Evolutionary conservation across 2,329 filamentous ascomycete species (phyloP).

Genomic region (Fusarium paranaense): DNA sequence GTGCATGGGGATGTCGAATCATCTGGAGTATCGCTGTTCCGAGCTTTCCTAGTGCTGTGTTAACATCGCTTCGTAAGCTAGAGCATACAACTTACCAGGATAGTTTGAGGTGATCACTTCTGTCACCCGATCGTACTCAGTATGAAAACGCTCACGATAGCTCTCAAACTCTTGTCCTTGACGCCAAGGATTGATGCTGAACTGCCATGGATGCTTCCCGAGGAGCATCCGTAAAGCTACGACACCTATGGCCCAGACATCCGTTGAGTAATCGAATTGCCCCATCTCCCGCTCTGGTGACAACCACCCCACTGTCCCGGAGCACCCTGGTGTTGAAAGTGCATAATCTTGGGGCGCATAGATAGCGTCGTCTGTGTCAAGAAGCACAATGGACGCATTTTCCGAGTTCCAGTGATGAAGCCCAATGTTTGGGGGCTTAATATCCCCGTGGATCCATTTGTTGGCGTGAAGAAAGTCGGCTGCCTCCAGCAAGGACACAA

Average conservation of each 20-base stretch:
- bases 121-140: neutral
- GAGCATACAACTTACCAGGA: neutral
- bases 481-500: neutral
- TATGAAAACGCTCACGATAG: neutral
- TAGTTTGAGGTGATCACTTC: neutral
- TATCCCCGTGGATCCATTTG: neutral
- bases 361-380: neutral
- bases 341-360: neutral
- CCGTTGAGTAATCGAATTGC: neutral
- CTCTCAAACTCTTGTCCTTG: neutral
- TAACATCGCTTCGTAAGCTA: neutral
- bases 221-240: neutral
- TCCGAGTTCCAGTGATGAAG: neutral
- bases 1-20: neutral
- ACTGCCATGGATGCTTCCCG: neutral
- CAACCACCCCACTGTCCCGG: neutral
- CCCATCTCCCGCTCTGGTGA: neutral
- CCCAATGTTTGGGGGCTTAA: neutral
- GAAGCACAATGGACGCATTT: neutral
- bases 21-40: neutral
- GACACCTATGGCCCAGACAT: neutral
- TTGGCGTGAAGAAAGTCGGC: neutral
- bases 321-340: neutral
- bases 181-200: neutral
- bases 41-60: neutral